Percentiles rank a stretch among this genome's conserved stretches.
phyloP scores from a whole-genome alignment of 106 monocot genomes.

The Cymbidium sinense region DNA sequence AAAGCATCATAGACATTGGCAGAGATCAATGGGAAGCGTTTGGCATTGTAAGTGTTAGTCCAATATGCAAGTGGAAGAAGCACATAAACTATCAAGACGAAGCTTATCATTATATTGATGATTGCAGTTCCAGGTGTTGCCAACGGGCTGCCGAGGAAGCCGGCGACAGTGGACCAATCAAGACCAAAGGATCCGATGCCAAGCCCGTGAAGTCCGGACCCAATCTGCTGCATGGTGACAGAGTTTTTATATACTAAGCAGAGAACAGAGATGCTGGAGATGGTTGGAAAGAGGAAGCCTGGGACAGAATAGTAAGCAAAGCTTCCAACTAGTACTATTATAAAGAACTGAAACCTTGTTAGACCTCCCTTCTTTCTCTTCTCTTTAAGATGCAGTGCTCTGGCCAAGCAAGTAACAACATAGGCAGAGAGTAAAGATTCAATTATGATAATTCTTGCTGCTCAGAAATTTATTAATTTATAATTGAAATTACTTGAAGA shows the following conservation, averaged over 20 bases:
- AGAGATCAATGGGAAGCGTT: constrained; percentile 18
- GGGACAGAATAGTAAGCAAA: constrained; percentile 49
- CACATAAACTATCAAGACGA: constrained; percentile 19
- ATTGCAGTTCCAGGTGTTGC: constrained; percentile 27
- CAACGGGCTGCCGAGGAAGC: constrained; percentile 31
- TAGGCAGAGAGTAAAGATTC: not conserved
- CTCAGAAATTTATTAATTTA: not conserved
- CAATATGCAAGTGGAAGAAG: constrained; percentile 37
- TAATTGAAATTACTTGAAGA: constrained; percentile 23
- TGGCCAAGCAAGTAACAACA: not conserved
- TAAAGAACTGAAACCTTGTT: constrained; percentile 45
- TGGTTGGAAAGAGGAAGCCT: constrained; percentile 37
- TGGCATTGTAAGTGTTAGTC: constrained; percentile 32
- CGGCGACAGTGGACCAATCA: constrained; percentile 32
- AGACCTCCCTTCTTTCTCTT: constrained; percentile 29
- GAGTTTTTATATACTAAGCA: constrained; percentile 43
- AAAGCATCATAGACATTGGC: not conserved
- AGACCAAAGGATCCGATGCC: constrained; percentile 50
- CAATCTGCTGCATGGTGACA: constrained; percentile 43
- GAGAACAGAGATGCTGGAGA: constrained; percentile 28
- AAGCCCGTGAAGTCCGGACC: constrained; percentile 34
- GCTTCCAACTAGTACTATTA: constrained; percentile 21
- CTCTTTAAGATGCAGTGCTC: constrained; percentile 42
- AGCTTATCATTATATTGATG: constrained; percentile 31
- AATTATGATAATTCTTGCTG: not conserved